Percentiles rank a stretch among this genome's conserved stretches.
phyloP scores from a whole-genome alignment of 805 yeast genomes.

The Sugiyamaella smithiae region DNA sequence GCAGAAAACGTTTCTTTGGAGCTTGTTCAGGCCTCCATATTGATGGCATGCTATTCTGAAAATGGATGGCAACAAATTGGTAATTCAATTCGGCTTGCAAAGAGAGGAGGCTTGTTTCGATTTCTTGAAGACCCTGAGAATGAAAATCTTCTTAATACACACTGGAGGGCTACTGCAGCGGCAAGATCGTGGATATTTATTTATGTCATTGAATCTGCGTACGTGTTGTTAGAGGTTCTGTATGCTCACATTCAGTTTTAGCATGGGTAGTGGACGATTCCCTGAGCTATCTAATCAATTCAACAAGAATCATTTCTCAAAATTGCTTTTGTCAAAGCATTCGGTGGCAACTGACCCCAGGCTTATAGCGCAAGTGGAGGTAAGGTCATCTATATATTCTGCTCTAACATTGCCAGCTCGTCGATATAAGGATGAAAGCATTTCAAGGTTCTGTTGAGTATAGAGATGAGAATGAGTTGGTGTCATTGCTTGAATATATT shows the following conservation, averaged over 20 bases:
- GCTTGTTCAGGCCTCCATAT: background rate
- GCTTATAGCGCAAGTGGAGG: conserved; percentile 2
- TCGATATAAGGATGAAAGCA: conserved; percentile 1
- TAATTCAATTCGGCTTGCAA: conserved; percentile 2
- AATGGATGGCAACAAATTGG: conserved; percentile 4
- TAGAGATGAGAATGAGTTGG: background rate
- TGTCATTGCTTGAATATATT: background rate
- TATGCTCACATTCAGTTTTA: too few species aligned
- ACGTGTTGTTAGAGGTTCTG: background rate
- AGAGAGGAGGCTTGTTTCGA: background rate
- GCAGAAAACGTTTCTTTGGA: background rate
- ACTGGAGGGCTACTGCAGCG: background rate
- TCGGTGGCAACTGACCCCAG: background rate
- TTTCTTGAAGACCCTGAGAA: background rate
- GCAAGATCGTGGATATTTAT: background rate
- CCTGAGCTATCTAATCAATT: background rate
- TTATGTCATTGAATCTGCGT: conserved; percentile 4
- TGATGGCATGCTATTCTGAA: conserved; percentile 2
- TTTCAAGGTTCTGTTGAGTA: background rate
- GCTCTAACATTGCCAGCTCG: background rate
- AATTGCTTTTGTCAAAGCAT: background rate
- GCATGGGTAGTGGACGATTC: background rate
- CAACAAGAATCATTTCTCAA: background rate
- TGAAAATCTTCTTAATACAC: background rate
- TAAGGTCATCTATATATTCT: too few species aligned